Base-by-base conservation (phyloP, 768 basidiomycete species). In the Rubroboletus satanas region DNA sequence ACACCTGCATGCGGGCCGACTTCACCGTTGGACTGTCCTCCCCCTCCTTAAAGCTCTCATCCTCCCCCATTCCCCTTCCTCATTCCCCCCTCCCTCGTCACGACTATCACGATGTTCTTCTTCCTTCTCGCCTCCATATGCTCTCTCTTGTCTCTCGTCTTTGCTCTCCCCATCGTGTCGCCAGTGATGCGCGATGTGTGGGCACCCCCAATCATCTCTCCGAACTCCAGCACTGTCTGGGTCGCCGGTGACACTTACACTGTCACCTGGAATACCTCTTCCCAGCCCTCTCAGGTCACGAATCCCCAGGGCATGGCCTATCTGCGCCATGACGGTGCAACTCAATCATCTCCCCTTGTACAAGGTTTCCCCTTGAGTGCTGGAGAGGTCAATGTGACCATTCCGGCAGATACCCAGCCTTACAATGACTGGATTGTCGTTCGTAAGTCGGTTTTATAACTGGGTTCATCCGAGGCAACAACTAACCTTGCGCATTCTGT, bases 251-350 rank as follows among this genome's bases (percentile, higher is more conserved):
- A 63, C 17, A 65, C 54, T 5, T 74, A 73, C 54, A 71, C 64
- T 47, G 79, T 83, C 54, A 73, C 71, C 38, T 83, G 81, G 81
- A 67, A 81, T 55, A 71, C 66, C 8, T 71, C 77, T 18, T 58
- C 65, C 50, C 52, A 72, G 29, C 82, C 81, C 0, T 52, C 55
- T 5, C 64, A 81, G 52, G 78, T 83, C 58, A 82, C 81, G 21
- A 83, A 82, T 62, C 61, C 64, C 38, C 32, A 54, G 4, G 82
- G 82, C 32, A 28, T 45, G 52, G 72, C 83, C 50, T 67, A 73
- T 46, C 73, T 83, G 35, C 74, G 79, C 46, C 68, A 71, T 32
- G 69, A 63, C 5, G 55, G 50, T 17, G 44, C 62, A 7, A 73
- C 74, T 5, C 59, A 71, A 18, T 28, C 53, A n/a, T 31, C 64